These are phyloP conservation scores for Monilinia vaccinii-corymbosi DNA, from an alignment of 2,329 filamentous ascomycete species.

Conservation along the genomic window DNA sequence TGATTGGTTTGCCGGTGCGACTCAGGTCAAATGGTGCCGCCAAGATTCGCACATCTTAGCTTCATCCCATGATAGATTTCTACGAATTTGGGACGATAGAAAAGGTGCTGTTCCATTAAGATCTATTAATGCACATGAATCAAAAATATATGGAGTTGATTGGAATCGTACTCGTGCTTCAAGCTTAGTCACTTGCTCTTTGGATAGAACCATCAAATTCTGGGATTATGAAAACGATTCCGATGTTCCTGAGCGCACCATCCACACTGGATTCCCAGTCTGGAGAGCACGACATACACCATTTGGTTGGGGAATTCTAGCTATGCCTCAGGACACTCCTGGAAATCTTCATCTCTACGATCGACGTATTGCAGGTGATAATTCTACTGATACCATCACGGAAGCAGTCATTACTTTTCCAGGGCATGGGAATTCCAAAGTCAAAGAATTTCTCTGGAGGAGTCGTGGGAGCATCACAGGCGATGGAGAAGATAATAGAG, in stretches of 20 bases:
- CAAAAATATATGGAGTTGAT: slow-evolving; percentile 91
- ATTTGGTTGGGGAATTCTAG: slow-evolving; percentile 76
- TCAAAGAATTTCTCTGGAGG: slow-evolving; percentile 89
- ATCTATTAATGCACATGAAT: slow-evolving; percentile 79
- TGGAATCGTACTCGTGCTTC: slow-evolving; percentile 75
- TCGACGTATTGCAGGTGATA: slow-evolving; percentile 39
- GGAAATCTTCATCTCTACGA: slow-evolving; percentile 81
- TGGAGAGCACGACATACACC: slow-evolving; percentile 89
- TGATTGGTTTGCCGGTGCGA: slow-evolving; percentile 89
- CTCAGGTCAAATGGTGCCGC: slow-evolving; percentile 91
- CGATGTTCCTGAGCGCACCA: slow-evolving; percentile 63
- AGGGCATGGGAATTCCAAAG: slow-evolving; percentile 54
- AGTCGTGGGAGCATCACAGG: slow-evolving; percentile 57
- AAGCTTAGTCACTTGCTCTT: slow-evolving; percentile 74
- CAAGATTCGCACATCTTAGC: slow-evolving; percentile 80
- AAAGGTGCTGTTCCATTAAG: slow-evolving; percentile 69
- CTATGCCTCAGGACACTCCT: slow-evolving; percentile 86
- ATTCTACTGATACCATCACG: slow-evolving; percentile 36
- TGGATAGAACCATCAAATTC: slow-evolving; percentile 88
- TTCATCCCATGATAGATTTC: slow-evolving; percentile 78
- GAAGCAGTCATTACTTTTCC: slow-evolving; percentile 49
- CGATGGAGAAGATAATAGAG: slow-evolving; percentile 68
- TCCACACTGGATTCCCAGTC: slow-evolving; percentile 75
- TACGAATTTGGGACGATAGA: slow-evolving; percentile 85
- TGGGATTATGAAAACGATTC: slow-evolving; percentile 68